A percentile compares a stretch with the other conserved stretches of the same genome.
Conservation (phyloP, 495 filamentous ascomycete genomes). For the Arthonia radiata region DNA sequence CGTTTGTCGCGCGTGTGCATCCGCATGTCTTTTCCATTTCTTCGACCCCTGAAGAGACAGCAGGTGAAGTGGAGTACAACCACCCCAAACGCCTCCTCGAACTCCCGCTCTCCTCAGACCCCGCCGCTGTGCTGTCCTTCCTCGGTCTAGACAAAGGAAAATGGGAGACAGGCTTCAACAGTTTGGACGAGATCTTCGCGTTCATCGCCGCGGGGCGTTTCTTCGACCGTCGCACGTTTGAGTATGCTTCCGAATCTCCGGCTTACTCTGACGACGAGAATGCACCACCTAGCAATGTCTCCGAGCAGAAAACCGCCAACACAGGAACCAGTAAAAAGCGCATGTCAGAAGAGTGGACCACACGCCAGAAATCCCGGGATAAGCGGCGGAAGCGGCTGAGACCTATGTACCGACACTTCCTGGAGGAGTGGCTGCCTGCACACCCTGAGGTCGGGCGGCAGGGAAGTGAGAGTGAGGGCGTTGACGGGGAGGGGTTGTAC, state of each 20-base stretch:
- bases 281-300: no score
- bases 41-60: no score
- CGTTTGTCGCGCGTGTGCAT: no score
- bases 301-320: no score
- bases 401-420: conserved; percentile 22
- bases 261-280: no score
- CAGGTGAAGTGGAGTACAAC: no score
- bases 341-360: no score
- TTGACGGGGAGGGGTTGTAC: background rate
- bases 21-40: no score
- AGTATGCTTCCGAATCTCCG: no score
- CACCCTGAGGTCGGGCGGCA: background rate
- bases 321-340: no score
- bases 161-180: conserved; percentile 19
- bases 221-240: conserved; percentile 15
- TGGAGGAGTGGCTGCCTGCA: conserved; percentile 20
- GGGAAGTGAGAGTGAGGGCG: background rate
- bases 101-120: no score
- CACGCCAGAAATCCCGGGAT: conserved; percentile 23
- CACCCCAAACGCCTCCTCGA: no score
- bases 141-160: conserved; percentile 23
- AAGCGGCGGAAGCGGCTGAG: conserved; percentile 21
- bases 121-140: conserved; percentile 27
- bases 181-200: conserved; percentile 26
- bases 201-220: conserved; percentile 27